Conservation (phyloP, 208 protist species). For the Wallacemonas collosoma region DNA sequence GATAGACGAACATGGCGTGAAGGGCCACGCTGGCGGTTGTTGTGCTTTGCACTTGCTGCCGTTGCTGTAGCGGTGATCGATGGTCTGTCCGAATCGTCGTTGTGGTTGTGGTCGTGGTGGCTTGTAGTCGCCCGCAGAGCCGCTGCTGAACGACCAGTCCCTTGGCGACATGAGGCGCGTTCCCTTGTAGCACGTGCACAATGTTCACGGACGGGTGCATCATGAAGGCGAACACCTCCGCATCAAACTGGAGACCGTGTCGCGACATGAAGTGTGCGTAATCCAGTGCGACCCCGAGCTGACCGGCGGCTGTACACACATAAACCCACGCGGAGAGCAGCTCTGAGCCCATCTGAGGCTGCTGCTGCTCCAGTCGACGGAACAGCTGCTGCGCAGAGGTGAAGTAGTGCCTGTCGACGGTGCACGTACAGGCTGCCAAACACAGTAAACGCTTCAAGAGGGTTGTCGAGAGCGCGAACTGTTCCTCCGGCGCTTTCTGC, state of each 20-base stretch:
- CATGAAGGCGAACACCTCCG: constrained; percentile 70
- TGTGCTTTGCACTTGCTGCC: constrained; percentile 28
- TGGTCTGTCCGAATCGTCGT: constrained; percentile 2
- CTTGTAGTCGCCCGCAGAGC: constrained; percentile 41
- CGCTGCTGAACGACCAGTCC: constrained; percentile 78
- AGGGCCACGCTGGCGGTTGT: constrained; percentile 38
- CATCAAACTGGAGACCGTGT: constrained; percentile 59
- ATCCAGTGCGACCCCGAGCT: constrained; percentile 51
- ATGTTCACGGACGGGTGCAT: constrained; percentile 76
- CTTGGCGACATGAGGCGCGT: constrained; percentile 43
- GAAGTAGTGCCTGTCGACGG: constrained; percentile 76
- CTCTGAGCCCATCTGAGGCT: constrained; percentile 58
- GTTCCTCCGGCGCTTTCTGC: constrained; percentile 79
- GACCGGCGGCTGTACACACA: constrained; percentile 65
- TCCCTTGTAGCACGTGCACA: constrained; percentile 24
- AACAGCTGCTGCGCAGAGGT: constrained; percentile 65
- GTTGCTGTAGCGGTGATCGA: neutral
- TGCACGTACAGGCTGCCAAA: constrained; percentile 68
- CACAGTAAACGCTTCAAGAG: constrained; percentile 63
- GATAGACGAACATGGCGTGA: constrained; percentile 86
- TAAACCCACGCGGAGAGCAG: constrained; percentile 73
- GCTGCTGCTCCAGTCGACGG: constrained; percentile 70
- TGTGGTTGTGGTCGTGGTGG: neutral
- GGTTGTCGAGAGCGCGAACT: constrained; percentile 64
- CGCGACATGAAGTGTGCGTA: constrained; percentile 54